Base-by-base conservation (phyloP, 805 yeast species). In the Lipomyces kockii region DNA sequence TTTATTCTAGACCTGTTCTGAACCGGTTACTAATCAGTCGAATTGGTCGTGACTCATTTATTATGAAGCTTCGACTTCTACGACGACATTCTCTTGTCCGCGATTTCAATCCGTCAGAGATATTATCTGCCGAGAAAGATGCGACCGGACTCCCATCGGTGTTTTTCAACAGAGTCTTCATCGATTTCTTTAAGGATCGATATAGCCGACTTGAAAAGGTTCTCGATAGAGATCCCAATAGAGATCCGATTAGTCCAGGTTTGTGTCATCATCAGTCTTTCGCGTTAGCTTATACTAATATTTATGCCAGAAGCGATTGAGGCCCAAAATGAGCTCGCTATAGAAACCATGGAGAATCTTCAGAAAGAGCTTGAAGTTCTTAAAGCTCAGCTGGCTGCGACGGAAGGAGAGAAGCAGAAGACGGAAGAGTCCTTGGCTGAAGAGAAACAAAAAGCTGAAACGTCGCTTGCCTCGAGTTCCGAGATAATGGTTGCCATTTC, bases 61-160 rank as follows among this genome's bases (percentile, higher is more conserved):
- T 88, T 2, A 82, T 90, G 60, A 88, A 89, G 71, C 83, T 94
- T 2, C 86, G 86, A 61, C 91, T 90, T 74, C 87, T 95, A 72
- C 86, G 87, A 69, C 90, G 89, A 58, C 81, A 83, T 65, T 76
- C 84, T 0, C 74, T 79, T 6, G 86, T 92, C 73, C 82, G 84
- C 9, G 83, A 85, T 63, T 89, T 85, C 70, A 86, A 84, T n/a
- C 83, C 82, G 2, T 83, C 83, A 1, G 80, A 81, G 27, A 80
- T 85, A 34, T 77, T 85, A 29, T 80, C 82, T 20, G 85, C 88
- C 1, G 81, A 82, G 3, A 83, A 85, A 69, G 97, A 92, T 75
- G 88, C 87, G 1, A 87, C 97, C 0, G 99, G 99, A 0, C 83
- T 94, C 54, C 99, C 98, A 0, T 86, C 87, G 66, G 89, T 94